Evolutionary conservation across 495 filamentous ascomycete species (phyloP), one percentile per base, ranked within the genome.

Genomic region (Parachaetomium inaequale): DNA sequence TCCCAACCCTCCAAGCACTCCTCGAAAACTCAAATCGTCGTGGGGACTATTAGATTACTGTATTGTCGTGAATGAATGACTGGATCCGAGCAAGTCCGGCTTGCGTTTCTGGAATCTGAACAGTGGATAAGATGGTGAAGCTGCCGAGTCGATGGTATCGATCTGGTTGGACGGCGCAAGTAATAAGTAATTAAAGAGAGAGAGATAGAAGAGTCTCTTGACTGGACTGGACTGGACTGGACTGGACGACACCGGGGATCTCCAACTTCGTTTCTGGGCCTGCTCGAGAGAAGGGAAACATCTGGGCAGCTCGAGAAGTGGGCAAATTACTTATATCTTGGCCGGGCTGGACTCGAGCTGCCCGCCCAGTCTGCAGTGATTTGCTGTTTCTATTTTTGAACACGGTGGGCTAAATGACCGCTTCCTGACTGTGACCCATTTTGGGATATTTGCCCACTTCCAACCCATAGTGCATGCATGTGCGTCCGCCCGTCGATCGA

Each of bases 41-140:
- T 69, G 63, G 69, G 67, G 69, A 73, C 64, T 76, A 79, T 79
- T 79, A 79, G 58, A 75, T 75, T 75, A 75, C 59, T 60, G 64
- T 67, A 72, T 68, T 47, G 71, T 73, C 66, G 55, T 58, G 76
- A 80, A 73, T 72, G 78, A 81, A 74, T 76, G 79, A 74, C 76
- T 72, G 74, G 75, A 77, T 81, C 47, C 66, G 68, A 79, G 78
- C 78, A 80, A 82, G 79, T 76, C 79, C 79, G 69, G 79, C 78
- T 82, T 79, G 79, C 76, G 70, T 73, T n/a, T 51, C 69, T 69
- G 67, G 65, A 65, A 68, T 68, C 63, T 52, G 63, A 60, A 63
- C 6, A 31, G 53, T 62, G 60, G 42, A 55, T 38, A 47, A 38
- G 59, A 15, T 31, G 46, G 6, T 42, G 21, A 42, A 57, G 56